Base-by-base conservation (phyloP, 108 stramenopile species). In the Fistulifera pelliculosa region DNA sequence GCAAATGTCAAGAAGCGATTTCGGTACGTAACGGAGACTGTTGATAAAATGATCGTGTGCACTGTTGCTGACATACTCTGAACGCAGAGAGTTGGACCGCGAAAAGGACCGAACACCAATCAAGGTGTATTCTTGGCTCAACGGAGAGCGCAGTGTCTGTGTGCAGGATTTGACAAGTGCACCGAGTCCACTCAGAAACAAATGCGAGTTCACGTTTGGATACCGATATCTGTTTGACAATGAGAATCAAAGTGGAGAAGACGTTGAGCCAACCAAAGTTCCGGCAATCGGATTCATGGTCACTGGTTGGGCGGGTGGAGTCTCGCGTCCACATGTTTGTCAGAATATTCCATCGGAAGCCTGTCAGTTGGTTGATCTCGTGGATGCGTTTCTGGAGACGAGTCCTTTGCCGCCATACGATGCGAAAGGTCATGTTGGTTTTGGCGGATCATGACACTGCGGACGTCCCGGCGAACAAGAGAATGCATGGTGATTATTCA, bases 131-230 rank as follows among this genome's bases (percentile, higher is more conserved):
- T 49, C 56, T 6, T 87, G 83, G 83, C 19, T 78, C 17, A 70
- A 65, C 16, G 42, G 44, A 56, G 68, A 66, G 42, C 60, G 70
- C 18, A 55, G 68, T 26, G 78, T 89, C 49, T 27, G 49, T 1
- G 49, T 85, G 25, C 58, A 79, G 18, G 44, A 69, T 31, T 68
- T 85, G 10, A 16, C 81, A 1, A 64, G 74, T 11, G 76, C 75
- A 41, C 84, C 85, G 8, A 22, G 49, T 19, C 47, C 54, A 19
- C 84, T 93, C 51, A 62, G 95, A 19, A 96, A 96, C 77, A 96
- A 96, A 71, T 80, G 75, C 45, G 91, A 94, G 47, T 88, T 94
- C 50, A 96, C 89, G 15, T 71, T 90, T 61, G 89, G 92, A 17
- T 75, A 73, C 52, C 64, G 63, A 18, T 27, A 52, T 38, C 19